Base-by-base conservation (phyloP, 768 basidiomycete species). In the Mycena kentingensis region DNA sequence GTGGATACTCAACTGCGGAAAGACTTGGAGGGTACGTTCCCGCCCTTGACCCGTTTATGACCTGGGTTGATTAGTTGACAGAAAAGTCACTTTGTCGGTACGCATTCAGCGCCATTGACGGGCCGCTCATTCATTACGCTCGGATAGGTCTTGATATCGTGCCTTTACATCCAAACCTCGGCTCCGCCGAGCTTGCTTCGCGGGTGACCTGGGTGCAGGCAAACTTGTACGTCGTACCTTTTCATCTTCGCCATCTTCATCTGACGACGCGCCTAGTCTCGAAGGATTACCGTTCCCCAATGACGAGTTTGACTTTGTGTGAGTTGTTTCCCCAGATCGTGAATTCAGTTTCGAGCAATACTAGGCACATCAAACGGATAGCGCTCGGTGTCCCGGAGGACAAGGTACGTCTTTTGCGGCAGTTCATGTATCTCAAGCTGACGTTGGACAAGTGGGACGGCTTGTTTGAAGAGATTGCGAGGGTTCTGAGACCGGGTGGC, bases 271-370 rank as follows among this genome's bases (percentile, higher is more conserved):
- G 26, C 26, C 25, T 51, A 88, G 87, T 65, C 71, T 90, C 22
- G 84, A 88, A 49, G 73, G 74, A 0, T 77, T 90, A 46, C 87
- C 88, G 0, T 90, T 90, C 63, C 76, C 77, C 7, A 75, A 83
- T 55, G 84, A 83, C 27, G 83, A 88, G 62, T 90, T 90, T 62
- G 88, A 90, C 64, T 88, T 80, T 65, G 84, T 90, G 85, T 88
- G 69, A 63, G 85, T 70, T 18, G 8, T 26, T 8, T 26, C 27
- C 38, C 28, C 11, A 25, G 46, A 29, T 26, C n/a, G 26, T n/a
- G n/a, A n/a, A n/a, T 35, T 16, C 46, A 26, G 34, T 43, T 27
- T 43, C 38, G 32, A 19, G 25, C 54, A 37, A 57, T 48, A 29
- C 47, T 57, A 88, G 85, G 36, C 86, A 87, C 63, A 73, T 87